Evolutionary conservation across 257 asterid species (phyloP).

Genomic region (Gentiana macrophylla): DNA sequence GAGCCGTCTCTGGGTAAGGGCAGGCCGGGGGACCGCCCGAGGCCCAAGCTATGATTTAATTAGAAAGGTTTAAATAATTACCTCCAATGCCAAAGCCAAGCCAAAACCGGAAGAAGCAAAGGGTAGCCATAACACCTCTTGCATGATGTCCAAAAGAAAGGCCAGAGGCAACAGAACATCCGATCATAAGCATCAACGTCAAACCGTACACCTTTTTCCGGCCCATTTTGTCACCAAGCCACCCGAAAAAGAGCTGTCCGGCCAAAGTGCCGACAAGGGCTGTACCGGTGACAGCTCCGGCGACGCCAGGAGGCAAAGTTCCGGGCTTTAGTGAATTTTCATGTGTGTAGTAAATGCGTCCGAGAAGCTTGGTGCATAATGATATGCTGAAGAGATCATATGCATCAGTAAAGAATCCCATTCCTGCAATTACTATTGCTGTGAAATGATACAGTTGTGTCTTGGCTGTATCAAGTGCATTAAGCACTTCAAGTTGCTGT

Average conservation of each 20-base stretch:
- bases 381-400: conserved; percentile 55
- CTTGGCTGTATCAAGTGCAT: conserved; percentile 51
- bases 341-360: conserved; percentile 46
- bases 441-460: conserved; percentile 64
- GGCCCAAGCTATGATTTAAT: no score
- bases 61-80: no score
- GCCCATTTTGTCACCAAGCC: conserved; percentile 75
- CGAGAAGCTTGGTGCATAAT: conserved; percentile 29
- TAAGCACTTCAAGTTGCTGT: conserved; percentile 38
- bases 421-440: conserved; percentile 51
- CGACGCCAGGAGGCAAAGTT: conserved; percentile 25
- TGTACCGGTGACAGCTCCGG: conserved; percentile 48
- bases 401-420: conserved; percentile 66
- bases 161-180: conserved; percentile 45
- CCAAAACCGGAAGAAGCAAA: conserved; percentile 70
- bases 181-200: conserved; percentile 45
- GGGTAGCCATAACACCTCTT: conserved; percentile 42
- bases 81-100: conserved; percentile 70
- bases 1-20: no score
- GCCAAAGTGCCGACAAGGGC: conserved; percentile 55
- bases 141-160: conserved; percentile 43
- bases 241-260: conserved; percentile 66
- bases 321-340: conserved; percentile 29
- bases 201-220: conserved; percentile 54
- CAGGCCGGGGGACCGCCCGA: no score